phyloP scores from a whole-genome alignment of 768 basidiomycete species.

The Macrolepiota albuminosa region DNA sequence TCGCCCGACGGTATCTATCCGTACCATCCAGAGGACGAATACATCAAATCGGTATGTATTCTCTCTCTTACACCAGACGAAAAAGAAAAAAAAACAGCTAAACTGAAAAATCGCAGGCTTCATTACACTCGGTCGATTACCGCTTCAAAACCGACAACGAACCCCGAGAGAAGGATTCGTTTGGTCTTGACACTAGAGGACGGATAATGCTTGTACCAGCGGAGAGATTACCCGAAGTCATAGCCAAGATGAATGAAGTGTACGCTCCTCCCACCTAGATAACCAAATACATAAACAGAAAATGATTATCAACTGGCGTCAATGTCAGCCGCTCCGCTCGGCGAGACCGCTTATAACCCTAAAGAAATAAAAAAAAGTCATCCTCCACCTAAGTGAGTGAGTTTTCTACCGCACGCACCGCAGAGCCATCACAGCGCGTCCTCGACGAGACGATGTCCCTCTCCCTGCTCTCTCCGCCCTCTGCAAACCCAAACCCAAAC shows the following conservation, averaged over 20 bases:
- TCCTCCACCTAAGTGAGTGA: background rate
- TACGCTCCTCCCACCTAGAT: background rate
- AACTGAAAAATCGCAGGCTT: background rate
- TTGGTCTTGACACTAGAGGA: slow-evolving; percentile 68
- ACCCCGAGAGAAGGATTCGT: slow-evolving; percentile 57
- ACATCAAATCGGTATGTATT: slow-evolving; percentile 51
- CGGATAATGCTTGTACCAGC: slow-evolving; percentile 59
- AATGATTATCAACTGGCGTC: background rate
- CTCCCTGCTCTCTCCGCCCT: background rate
- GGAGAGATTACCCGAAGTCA: slow-evolving; percentile 35
- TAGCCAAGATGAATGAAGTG: slow-evolving; percentile 30
- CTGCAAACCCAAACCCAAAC: background rate
- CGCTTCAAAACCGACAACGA: slow-evolving; percentile 43
- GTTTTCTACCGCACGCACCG: background rate
- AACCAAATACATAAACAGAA: background rate
- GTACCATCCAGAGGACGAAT: slow-evolving; percentile 84
- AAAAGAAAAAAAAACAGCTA: no score
- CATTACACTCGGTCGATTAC: slow-evolving; percentile 32
- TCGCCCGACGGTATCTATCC: slow-evolving; percentile 54
- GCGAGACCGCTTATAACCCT: background rate
- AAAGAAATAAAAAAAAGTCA: background rate
- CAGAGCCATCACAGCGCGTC: background rate
- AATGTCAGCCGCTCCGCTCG: background rate
- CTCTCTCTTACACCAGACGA: slow-evolving; percentile 8
- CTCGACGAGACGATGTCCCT: background rate